phyloP scores from a whole-genome alignment of 306 rosid genomes.

The Datisca glomerata region DNA sequence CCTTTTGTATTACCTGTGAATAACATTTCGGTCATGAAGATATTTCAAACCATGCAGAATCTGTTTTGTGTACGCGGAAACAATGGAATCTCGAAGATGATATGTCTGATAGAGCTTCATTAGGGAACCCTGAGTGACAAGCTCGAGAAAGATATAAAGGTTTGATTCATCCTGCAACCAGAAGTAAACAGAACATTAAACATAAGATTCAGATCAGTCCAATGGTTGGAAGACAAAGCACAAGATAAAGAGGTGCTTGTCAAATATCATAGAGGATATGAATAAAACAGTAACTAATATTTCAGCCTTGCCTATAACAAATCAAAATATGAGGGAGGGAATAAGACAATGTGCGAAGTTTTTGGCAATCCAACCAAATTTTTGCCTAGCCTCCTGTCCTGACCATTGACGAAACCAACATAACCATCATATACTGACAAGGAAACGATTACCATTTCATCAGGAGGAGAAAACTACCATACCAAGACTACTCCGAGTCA shows the following conservation, averaged over 20 bases:
- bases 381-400: too few species aligned
- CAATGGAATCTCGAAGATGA: constrained; percentile 68
- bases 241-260: too few species aligned
- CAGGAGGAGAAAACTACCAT: too few species aligned
- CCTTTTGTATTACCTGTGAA: constrained; percentile 65
- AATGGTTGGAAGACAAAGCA: background rate
- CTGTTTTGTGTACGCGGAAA: constrained; percentile 82
- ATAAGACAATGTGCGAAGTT: background rate
- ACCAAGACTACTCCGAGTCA: too few species aligned
- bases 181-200: constrained; percentile 14
- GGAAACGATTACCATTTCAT: too few species aligned
- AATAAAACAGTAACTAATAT: too few species aligned
- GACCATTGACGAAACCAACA: too few species aligned
- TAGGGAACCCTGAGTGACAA: constrained; percentile 87
- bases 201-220: background rate
- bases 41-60: constrained; percentile 84
- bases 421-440: too few species aligned
- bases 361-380: too few species aligned
- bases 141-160: constrained; percentile 77
- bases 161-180: constrained; percentile 63
- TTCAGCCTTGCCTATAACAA: background rate
- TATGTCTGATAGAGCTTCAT: constrained; percentile 45
- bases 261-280: too few species aligned
- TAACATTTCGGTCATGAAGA: constrained; percentile 74
- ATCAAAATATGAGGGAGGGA: background rate